phyloP scores from a whole-genome alignment of 2,329 filamentous ascomycete species.

The Aureobasidium uvarum region DNA sequence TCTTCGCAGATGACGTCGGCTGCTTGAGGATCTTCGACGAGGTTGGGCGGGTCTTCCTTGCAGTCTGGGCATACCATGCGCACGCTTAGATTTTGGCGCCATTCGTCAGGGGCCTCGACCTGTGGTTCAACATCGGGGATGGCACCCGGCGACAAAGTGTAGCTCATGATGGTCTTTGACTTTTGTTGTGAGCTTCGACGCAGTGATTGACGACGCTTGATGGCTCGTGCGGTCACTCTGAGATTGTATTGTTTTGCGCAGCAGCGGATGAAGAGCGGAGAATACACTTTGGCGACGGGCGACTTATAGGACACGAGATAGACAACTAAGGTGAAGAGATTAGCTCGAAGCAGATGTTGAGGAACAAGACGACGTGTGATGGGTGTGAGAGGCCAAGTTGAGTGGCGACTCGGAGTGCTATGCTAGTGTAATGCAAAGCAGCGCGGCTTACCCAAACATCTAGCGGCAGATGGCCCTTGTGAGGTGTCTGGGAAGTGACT shows the following conservation, averaged over 20 bases:
- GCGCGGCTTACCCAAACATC: conserved; percentile 26
- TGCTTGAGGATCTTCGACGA: conserved; percentile 88
- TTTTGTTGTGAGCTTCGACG: conserved; percentile 37
- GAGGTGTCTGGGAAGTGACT: conserved; percentile 24
- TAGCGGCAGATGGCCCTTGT: conserved; percentile 24
- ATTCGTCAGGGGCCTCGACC: conserved; percentile 48
- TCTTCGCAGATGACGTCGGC: conserved; percentile 91
- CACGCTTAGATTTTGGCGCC: conserved; percentile 82
- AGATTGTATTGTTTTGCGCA: conserved; percentile 50
- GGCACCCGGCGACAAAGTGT: conserved; percentile 47
- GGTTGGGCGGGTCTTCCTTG: conserved; percentile 83
- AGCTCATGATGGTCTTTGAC: conserved; percentile 36
- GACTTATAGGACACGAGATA: background rate
- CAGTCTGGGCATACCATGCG: conserved; percentile 87
- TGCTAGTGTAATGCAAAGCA: conserved; percentile 23
- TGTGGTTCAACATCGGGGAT: conserved; percentile 43
- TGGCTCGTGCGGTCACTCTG: conserved; percentile 44
- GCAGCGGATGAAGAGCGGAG: conserved; percentile 63
- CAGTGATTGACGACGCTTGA: conserved; percentile 45
- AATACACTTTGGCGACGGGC: conserved; percentile 64
- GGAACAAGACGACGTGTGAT: conserved; percentile 26
- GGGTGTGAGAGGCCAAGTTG: conserved; percentile 29
- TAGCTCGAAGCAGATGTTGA: background rate
- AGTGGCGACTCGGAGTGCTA: conserved; percentile 18
- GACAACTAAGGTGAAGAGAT: conserved; percentile 1